Evolutionary conservation across 108 stramenopile genomes (phyloP).

Genomic region (Licmophora abbreviata): DNA sequence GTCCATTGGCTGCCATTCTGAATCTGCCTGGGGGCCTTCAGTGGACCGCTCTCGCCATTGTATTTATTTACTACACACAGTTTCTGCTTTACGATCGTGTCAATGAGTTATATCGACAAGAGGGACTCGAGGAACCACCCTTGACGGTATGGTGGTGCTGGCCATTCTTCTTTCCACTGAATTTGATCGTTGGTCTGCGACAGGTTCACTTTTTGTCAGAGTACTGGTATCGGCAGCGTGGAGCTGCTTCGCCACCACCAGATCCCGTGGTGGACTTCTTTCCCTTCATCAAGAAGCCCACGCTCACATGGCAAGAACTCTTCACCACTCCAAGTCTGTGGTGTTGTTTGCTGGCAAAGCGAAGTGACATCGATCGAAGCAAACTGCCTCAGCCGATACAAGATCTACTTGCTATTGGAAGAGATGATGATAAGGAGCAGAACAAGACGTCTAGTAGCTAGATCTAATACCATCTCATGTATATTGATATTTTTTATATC

Average conservation of each 20-base stretch:
- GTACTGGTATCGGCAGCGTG: constrained; percentile 41
- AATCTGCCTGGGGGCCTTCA: constrained; percentile 33
- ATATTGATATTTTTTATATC: constrained; percentile 28
- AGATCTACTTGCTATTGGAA: no score
- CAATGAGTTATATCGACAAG: constrained; percentile 47
- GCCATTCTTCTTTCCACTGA: constrained; percentile 59
- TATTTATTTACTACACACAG: constrained; percentile 53
- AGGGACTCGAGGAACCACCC: constrained; percentile 25
- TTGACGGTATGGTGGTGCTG: constrained; percentile 63
- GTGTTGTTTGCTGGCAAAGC: constrained; percentile 68
- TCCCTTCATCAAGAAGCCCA: constrained; percentile 53
- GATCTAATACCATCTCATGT: no score
- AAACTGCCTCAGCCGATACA: no score
- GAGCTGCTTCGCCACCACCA: constrained; percentile 42
- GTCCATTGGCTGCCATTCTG: constrained; percentile 36
- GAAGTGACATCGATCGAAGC: no score
- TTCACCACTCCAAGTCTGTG: constrained; percentile 43
- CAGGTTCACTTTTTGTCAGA: constrained; percentile 67
- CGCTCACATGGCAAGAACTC: constrained; percentile 64
- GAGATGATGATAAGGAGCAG: no score
- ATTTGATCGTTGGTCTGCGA: constrained; percentile 65
- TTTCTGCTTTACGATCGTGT: constrained; percentile 60
- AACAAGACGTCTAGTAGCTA: no score
- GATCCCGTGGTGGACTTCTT: constrained; percentile 51
- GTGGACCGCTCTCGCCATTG: constrained; percentile 23